These are phyloP conservation scores for Venturia oleaginea DNA, from an alignment of 2,329 filamentous ascomycete species.

Conservation along the genomic window DNA sequence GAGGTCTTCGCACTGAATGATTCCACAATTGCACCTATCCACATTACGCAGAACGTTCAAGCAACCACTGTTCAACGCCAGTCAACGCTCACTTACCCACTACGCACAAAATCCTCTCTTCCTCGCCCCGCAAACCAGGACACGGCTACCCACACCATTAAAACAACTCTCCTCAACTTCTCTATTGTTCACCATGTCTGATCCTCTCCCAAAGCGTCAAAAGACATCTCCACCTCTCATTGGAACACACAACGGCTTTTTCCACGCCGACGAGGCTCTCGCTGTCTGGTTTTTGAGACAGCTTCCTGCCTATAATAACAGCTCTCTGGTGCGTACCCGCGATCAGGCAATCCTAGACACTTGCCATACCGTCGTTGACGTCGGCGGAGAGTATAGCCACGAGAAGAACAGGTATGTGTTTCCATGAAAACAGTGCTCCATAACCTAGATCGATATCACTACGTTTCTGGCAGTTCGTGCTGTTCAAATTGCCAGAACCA, in stretches of 20 bases:
- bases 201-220: constrained; percentile 62
- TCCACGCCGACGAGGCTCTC: constrained; percentile 96
- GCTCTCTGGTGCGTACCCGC: constrained; percentile 74
- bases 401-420: constrained; percentile 49
- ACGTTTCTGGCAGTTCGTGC: not conserved
- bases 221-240: constrained; percentile 63
- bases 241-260: constrained; percentile 95
- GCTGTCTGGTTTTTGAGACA: constrained; percentile 92
- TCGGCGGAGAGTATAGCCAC: constrained; percentile 89
- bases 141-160: too few species aligned
- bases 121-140: not conserved
- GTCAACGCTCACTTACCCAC: not conserved
- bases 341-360: constrained; percentile 67
- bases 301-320: constrained; percentile 68
- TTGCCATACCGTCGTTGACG: constrained; percentile 94
- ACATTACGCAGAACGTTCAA: not conserved
- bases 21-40: not conserved
- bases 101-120: not conserved
- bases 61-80: not conserved
- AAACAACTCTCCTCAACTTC: not conserved
- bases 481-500: not conserved
- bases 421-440: not conserved
- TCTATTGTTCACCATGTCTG: not conserved
- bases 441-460: not conserved
- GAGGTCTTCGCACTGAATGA: not conserved